These are phyloP conservation scores for Vaccinium darrowii DNA, from an alignment of 148 eudicot species.

Conservation along the genomic window DNA sequence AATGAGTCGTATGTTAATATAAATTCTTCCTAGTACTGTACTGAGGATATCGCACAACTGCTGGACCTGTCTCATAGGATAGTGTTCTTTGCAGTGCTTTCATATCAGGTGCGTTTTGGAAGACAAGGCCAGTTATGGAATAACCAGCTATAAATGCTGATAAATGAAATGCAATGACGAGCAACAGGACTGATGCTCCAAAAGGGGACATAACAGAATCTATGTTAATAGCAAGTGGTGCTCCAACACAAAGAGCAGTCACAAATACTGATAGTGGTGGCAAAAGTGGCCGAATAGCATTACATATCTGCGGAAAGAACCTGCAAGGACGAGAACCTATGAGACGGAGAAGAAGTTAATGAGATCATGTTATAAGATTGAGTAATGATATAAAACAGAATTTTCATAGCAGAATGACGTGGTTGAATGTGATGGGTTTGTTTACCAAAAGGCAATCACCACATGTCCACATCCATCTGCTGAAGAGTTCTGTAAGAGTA, in stretches of 20 bases:
- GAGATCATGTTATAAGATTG: background rate
- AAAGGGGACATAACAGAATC: slow-evolving; percentile 83
- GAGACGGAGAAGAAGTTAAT: background rate
- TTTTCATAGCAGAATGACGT: background rate
- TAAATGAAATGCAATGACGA: slow-evolving; percentile 66
- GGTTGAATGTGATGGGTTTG: background rate
- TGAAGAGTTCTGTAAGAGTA: background rate
- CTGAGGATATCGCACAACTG: background rate
- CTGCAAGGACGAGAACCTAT: slow-evolving; percentile 35
- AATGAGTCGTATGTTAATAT: background rate
- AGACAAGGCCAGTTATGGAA: slow-evolving; percentile 58
- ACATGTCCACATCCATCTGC: background rate
- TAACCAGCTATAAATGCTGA: slow-evolving; percentile 83
- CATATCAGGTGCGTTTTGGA: slow-evolving; percentile 56
- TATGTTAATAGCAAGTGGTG: slow-evolving; percentile 90
- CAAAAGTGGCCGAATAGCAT: slow-evolving; percentile 71
- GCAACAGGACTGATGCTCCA: slow-evolving; percentile 68
- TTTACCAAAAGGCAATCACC: slow-evolving; percentile 1
- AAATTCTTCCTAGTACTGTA: background rate
- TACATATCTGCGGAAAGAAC: slow-evolving; percentile 64
- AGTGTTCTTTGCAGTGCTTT: slow-evolving; percentile 92
- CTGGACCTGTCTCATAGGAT: slow-evolving; percentile 84
- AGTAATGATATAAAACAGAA: background rate
- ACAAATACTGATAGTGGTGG: slow-evolving; percentile 88
- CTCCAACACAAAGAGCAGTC: slow-evolving; percentile 94